These are phyloP conservation scores for Puccinia hordei DNA, from an alignment of 1,284 basidiomycete species.

Conservation along the genomic window DNA sequence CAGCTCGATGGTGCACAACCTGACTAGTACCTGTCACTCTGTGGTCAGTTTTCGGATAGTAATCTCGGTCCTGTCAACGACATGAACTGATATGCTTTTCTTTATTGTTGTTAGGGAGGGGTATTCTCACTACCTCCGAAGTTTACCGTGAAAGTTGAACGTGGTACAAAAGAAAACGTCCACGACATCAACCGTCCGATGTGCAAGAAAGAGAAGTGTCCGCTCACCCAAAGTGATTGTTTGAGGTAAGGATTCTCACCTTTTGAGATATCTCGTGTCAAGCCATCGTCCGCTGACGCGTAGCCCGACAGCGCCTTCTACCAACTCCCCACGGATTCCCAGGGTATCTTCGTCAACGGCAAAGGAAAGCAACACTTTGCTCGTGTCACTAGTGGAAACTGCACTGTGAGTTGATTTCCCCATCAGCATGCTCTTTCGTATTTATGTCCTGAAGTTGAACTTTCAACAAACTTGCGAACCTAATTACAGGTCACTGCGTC, in stretches of 20 bases:
- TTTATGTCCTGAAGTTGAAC: no score
- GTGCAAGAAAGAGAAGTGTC: constrained; percentile 11
- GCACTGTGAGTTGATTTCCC: neutral
- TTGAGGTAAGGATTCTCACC: constrained; percentile 1
- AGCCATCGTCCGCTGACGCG: neutral
- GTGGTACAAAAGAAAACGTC: neutral
- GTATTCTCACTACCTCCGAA: constrained; percentile 7
- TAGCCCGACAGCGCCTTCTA: neutral
- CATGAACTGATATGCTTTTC: neutral
- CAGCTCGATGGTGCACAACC: constrained; percentile 2
- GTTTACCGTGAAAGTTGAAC: neutral
- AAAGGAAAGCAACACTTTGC: neutral
- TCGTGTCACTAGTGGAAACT: constrained; percentile 13
- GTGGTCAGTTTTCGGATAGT: neutral
- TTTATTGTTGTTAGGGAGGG: neutral
- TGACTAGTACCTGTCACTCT: neutral
- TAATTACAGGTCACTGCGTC: constrained; percentile 3
- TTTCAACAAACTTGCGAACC: neutral
- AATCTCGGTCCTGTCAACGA: neutral
- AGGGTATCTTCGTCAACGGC: neutral
- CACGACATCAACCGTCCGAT: neutral
- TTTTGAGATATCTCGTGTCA: no score
- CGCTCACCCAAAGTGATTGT: constrained; percentile 12
- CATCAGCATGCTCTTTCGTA: neutral
- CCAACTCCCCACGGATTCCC: neutral